Conservation (phyloP, 2,329 filamentous ascomycete species). For the Incumbomyces delicatus region DNA sequence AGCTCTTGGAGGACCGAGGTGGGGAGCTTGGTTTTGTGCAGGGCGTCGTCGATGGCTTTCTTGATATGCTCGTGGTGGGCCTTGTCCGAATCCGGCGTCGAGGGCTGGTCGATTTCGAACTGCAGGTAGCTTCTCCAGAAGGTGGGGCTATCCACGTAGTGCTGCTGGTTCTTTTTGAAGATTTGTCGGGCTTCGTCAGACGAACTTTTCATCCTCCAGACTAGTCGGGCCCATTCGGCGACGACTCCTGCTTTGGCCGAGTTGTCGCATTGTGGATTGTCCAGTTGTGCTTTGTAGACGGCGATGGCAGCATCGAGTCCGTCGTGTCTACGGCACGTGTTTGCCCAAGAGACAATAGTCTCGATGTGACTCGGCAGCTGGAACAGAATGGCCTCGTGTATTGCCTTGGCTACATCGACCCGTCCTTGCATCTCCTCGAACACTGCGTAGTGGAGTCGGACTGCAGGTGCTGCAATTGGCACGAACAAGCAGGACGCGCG, state of each 20-base stretch:
- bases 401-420: slow-evolving; percentile 67
- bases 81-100: slow-evolving; percentile 52
- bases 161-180: slow-evolving; percentile 71
- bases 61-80: slow-evolving; percentile 66
- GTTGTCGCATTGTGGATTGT: slow-evolving; percentile 59
- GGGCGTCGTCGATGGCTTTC: slow-evolving; percentile 60
- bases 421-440: slow-evolving; percentile 83
- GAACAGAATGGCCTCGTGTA: slow-evolving; percentile 71
- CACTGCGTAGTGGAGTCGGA: slow-evolving; percentile 83
- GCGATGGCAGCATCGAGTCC: slow-evolving; percentile 77
- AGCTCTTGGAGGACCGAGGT: slow-evolving; percentile 62
- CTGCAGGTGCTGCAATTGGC: slow-evolving; percentile 71
- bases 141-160: slow-evolving; percentile 71
- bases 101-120: slow-evolving; percentile 80
- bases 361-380: slow-evolving; percentile 73
- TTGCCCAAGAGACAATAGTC: slow-evolving; percentile 78
- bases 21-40: slow-evolving; percentile 63
- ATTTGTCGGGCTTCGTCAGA: slow-evolving; percentile 68
- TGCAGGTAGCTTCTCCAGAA: slow-evolving; percentile 87
- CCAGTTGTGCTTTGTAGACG: slow-evolving; percentile 71
- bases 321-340: slow-evolving; percentile 71
- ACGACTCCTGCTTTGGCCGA: slow-evolving; percentile 80
- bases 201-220: slow-evolving; percentile 81
- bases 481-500: slow-evolving; percentile 77
- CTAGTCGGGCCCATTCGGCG: slow-evolving; percentile 73